Evolutionary conservation across 1,139 yeast genomes (phyloP).

Genomic region (Taiozyma sp.): DNA sequence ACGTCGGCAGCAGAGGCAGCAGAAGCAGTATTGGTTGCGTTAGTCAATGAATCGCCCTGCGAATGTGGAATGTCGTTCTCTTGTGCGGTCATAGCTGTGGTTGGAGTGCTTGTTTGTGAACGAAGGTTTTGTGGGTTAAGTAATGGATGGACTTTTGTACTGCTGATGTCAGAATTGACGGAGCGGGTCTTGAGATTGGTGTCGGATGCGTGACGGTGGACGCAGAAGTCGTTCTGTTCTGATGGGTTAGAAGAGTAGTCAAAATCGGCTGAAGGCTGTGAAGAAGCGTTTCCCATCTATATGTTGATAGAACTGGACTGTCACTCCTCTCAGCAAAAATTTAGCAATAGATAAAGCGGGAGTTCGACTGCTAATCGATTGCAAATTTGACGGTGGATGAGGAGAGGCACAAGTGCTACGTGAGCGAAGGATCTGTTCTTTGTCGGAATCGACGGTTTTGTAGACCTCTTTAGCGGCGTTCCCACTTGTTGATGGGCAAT

Average conservation of each 20-base stretch:
- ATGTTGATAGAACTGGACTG: neutral
- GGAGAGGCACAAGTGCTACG: neutral
- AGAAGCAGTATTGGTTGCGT: conserved; percentile 9
- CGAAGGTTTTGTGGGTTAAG: conserved; percentile 11
- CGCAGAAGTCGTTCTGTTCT: neutral
- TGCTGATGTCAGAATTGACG: neutral
- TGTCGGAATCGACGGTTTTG: neutral
- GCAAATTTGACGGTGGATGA: neutral
- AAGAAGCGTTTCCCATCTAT: neutral
- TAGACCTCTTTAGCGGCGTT: neutral
- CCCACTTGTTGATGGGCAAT: neutral
- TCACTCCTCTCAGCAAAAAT: neutral
- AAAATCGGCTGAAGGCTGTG: neutral
- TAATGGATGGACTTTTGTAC: conserved; percentile 17
- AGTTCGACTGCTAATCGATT: neutral
- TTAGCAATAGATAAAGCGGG: neutral
- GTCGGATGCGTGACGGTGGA: neutral
- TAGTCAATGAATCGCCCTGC: conserved; percentile 3
- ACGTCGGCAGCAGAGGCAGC: conserved; percentile 20
- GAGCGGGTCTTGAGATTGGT: neutral
- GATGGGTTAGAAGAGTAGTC: neutral
- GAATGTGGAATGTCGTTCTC: neutral
- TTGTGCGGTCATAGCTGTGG: conserved; percentile 16
- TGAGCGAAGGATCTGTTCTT: neutral
- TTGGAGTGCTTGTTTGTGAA: conserved; percentile 13